Evolutionary conservation across 441 rosid genomes (phyloP).

Genomic region (Rhodomyrtus psidioides): DNA sequence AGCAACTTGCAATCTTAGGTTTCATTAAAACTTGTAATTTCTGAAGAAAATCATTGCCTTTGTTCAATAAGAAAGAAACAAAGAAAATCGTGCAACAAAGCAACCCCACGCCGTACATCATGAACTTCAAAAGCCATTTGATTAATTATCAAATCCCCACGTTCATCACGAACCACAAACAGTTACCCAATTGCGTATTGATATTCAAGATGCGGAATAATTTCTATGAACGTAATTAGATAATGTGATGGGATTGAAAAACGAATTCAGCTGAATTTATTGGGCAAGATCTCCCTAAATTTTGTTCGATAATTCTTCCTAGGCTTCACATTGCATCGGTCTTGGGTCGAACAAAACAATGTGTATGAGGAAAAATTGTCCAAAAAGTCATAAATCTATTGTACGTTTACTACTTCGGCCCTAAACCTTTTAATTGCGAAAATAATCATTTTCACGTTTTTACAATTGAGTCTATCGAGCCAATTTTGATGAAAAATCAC

Average conservation of each 20-base stretch:
- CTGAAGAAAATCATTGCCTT: not conserved
- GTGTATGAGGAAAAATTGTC: too few species aligned
- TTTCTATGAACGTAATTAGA: not conserved
- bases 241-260: not conserved
- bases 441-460: too few species aligned
- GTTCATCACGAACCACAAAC: not conserved
- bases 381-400: too few species aligned
- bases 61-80: not conserved
- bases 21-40: not conserved
- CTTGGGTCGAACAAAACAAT: not conserved
- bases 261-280: not conserved
- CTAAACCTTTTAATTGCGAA: too few species aligned
- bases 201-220: not conserved
- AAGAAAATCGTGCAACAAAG: not conserved
- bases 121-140: not conserved
- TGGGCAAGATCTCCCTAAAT: not conserved
- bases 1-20: not conserved
- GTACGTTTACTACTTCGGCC: too few species aligned
- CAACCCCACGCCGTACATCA: not conserved
- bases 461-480: rapidly evolving
- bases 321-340: not conserved
- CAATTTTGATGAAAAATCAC: too few species aligned
- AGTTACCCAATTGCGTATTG: not conserved
- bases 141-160: not conserved
- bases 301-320: not conserved